Evolutionary conservation across 2,329 filamentous ascomycete genomes (phyloP), one percentile per base, ranked within the genome.

Genomic region (Xylaria digitata): DNA sequence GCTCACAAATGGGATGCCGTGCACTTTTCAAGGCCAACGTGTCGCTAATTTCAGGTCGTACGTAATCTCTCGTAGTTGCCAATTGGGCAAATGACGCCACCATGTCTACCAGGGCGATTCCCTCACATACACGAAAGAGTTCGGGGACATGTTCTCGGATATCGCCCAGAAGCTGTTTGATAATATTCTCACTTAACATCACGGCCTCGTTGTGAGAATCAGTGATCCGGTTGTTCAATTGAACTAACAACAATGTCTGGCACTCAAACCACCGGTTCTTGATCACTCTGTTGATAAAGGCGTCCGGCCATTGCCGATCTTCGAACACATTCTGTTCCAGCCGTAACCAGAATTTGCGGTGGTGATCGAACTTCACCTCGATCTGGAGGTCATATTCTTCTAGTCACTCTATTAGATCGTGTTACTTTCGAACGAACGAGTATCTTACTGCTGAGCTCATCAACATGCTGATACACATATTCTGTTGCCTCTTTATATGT

Each of bases 401-500:
- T 90, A 19, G 8, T 6, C 13, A 13, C 6, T 9, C 21, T 21
- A 54, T 63, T 57, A 56, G 61, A 60, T 66, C 43, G 1, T 45
- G 53, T 15, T 23, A 8, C 3, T 50, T 46, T 13, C 54, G 26
- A 57, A 34, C 34, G 13, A 6, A 26, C 11, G 26, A 19, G 17
- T 21, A 69, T 15, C 81, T 63, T 78, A 91, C 92, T 83, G 68
- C 87, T 87, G 11, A 97, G 78, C 17, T 88, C 85, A 23, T 87
- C 84, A 2, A 95, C 84, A 76, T 95, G 87, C 58, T 90, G 84
- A 71, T 91, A 86, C 3, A 93, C 87, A 77, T 97, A 93, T 55
- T 91, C 87, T 5, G 90, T 96, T 1, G 91, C 89, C 77, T 98
- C 95, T 73, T 96, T 96, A 80, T 96, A 97, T 0, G 93, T 93